phyloP scores from a whole-genome alignment of 371 early-diverging fungal genomes.

The Lichtheimia corymbifera region DNA sequence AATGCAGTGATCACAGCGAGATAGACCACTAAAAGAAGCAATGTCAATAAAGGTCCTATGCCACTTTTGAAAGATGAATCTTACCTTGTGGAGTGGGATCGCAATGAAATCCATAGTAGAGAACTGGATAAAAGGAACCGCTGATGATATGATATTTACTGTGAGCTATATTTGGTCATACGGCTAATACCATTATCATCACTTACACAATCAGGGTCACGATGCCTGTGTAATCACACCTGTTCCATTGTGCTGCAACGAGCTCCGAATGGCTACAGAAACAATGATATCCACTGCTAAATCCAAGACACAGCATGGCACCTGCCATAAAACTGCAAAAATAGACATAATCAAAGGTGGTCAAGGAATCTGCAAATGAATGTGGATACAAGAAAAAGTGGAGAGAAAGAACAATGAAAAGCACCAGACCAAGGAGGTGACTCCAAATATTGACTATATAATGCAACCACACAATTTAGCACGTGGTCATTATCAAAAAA shows the following conservation, averaged over 20 bases:
- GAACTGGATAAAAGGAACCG: conserved; percentile 75
- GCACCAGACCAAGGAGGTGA: conserved; percentile 74
- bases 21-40: conserved; percentile 7
- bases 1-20: conserved; percentile 13
- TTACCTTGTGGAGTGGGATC: conserved; percentile 33
- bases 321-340: conserved; percentile 60
- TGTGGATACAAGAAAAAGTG: conserved; percentile 52
- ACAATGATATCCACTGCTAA: conserved; percentile 83
- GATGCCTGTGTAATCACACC: conserved; percentile 94
- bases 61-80: neutral
- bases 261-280: conserved; percentile 85
- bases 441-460: conserved; percentile 82
- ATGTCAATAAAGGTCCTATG: neutral
- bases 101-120: conserved; percentile 67
- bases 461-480: neutral
- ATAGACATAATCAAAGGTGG: conserved; percentile 61
- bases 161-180: too few species aligned
- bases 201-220: conserved; percentile 80
- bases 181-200: neutral
- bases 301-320: conserved; percentile 77
- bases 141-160: conserved; percentile 13
- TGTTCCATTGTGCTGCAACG: conserved; percentile 70
- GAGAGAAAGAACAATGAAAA: conserved; percentile 41
- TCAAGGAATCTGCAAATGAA: conserved; percentile 47
- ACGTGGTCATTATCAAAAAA: neutral